phyloP scores from a whole-genome alignment of 2,329 filamentous ascomycete species.

The Verticillium tricorpus region DNA sequence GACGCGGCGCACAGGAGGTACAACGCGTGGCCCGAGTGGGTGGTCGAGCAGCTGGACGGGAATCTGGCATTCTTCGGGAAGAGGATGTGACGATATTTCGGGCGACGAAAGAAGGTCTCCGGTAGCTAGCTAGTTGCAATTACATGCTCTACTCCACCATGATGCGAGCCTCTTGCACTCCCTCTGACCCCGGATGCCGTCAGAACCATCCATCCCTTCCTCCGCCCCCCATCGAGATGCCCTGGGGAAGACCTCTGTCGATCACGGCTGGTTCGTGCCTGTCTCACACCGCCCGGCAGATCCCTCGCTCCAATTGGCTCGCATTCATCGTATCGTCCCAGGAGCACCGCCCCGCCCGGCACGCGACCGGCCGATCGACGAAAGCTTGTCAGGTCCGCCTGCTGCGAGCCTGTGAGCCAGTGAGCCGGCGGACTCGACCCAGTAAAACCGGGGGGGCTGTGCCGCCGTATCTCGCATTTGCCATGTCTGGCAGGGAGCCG shows the following conservation, averaged over 20 bases:
- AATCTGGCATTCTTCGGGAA: constrained; percentile 43
- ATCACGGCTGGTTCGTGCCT: neutral
- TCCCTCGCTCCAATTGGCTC: neutral
- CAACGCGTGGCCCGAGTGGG: constrained; percentile 52
- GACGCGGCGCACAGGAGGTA: constrained; percentile 38
- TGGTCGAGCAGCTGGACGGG: constrained; percentile 42
- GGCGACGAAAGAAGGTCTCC: neutral
- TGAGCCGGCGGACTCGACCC: too few species aligned
- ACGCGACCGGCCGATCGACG: neutral
- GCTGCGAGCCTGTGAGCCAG: too few species aligned
- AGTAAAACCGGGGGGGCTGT: neutral
- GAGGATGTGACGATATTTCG: constrained; percentile 9
- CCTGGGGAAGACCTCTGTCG: neutral
- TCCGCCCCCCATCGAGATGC: neutral
- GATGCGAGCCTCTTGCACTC: too few species aligned
- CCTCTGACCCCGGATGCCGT: too few species aligned
- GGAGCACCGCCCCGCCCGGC: neutral
- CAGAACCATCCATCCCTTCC: neutral
- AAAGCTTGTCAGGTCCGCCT: neutral
- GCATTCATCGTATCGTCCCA: neutral
- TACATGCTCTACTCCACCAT: too few species aligned
- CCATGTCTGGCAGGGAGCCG: neutral
- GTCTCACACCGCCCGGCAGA: neutral
- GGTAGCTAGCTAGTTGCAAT: neutral
- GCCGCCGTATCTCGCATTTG: neutral